Evolutionary conservation across 2,329 filamentous ascomycete species (phyloP).

Genomic region (Microcyclospora tardicrescens): DNA sequence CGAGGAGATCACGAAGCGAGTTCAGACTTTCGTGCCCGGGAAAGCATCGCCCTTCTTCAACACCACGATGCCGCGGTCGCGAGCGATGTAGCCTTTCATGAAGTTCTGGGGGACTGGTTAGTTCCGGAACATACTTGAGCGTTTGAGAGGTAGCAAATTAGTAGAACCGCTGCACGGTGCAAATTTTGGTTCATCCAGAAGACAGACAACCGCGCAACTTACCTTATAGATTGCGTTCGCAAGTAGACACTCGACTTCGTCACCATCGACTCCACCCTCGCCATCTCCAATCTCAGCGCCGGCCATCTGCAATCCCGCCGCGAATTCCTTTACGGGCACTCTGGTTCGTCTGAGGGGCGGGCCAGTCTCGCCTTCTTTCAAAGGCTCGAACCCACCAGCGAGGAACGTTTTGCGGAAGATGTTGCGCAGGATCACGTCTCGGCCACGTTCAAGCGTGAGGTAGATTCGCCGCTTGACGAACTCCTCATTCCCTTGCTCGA

Average conservation of each 20-base stretch:
- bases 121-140: not conserved
- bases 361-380: slow-evolving; percentile 48
- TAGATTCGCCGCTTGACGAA: slow-evolving; percentile 92
- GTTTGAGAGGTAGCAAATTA: not conserved
- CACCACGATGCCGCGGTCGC: slow-evolving; percentile 79
- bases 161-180: too few species aligned
- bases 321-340: slow-evolving; percentile 72
- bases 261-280: slow-evolving; percentile 57
- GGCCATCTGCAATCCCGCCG: slow-evolving; percentile 66
- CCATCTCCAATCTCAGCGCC: slow-evolving; percentile 37
- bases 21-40: slow-evolving; percentile 65
- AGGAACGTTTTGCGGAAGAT: slow-evolving; percentile 85
- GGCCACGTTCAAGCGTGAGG: slow-evolving; percentile 79
- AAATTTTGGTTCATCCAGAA: too few species aligned
- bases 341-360: slow-evolving; percentile 57
- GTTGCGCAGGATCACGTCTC: slow-evolving; percentile 85
- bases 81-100: slow-evolving; percentile 97
- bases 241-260: slow-evolving; percentile 90
- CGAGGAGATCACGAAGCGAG: too few species aligned
- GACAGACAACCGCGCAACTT: slow-evolving; percentile 18
- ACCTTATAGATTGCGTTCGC: slow-evolving; percentile 99
- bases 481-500: slow-evolving; percentile 73
- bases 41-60: slow-evolving; percentile 84
- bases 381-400: slow-evolving; percentile 65
- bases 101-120: slow-evolving; percentile 46